These are phyloP conservation scores for Colletotrichum sp. DNA, from an alignment of 2,329 filamentous ascomycete genomes.

Conservation along the genomic window DNA sequence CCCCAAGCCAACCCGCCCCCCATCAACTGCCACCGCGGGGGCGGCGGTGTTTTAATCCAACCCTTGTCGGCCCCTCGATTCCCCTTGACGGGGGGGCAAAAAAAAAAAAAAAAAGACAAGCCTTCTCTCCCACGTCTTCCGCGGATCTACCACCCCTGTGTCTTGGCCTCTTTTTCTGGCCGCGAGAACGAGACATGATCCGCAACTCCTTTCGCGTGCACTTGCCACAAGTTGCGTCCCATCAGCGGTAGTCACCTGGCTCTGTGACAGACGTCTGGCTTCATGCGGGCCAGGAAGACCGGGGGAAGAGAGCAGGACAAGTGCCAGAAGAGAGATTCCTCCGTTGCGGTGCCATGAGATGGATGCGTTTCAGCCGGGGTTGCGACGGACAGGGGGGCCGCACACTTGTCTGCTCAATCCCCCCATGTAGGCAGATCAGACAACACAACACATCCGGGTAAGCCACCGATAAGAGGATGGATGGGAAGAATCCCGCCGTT, in stretches of 20 bases:
- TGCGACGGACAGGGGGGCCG: not conserved
- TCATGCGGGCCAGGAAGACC: not conserved
- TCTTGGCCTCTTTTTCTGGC: not conserved
- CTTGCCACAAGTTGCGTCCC: constrained; percentile 1
- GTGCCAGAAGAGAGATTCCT: not conserved
- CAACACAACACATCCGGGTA: not conserved
- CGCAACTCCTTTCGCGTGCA: constrained; percentile 1
- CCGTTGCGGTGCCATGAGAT: not conserved
- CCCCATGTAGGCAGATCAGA: not conserved
- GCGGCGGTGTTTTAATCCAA: not conserved
- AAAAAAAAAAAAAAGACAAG: not conserved
- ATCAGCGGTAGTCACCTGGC: not conserved
- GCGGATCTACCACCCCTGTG: not conserved
- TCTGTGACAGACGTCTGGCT: constrained; percentile 1
- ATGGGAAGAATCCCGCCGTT: not conserved
- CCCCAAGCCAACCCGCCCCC: not conserved
- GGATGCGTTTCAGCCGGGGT: constrained; percentile 10
- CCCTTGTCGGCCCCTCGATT: not conserved
- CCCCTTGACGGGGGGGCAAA: not conserved
- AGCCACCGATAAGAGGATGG: not conserved
- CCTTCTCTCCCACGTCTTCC: not conserved
- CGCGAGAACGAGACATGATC: not conserved
- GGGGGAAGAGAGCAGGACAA: not conserved
- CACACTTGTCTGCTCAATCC: not conserved
- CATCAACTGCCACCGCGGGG: not conserved